Conservation (phyloP, 306 rosid species). For the Cotoneaster glaucophyllus region DNA sequence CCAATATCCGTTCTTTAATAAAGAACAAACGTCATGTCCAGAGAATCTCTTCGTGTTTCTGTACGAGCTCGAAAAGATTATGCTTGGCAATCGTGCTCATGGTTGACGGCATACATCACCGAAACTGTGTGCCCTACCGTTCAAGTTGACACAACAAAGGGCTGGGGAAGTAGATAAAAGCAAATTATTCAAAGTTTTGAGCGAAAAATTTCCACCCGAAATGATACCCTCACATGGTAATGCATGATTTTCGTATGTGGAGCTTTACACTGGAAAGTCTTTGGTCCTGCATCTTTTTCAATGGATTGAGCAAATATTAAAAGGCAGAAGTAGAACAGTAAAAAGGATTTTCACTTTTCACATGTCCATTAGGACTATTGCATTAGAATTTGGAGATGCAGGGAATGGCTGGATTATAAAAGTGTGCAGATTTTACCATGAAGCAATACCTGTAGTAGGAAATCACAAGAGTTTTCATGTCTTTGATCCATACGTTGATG, state of each 20-base stretch:
- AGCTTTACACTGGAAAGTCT: too few relatives aligned
- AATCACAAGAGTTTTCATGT: slow-evolving; percentile 10
- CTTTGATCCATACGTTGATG: slow-evolving; percentile 24
- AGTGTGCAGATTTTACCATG: neutral
- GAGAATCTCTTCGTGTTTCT: neutral
- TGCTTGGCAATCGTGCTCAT: neutral
- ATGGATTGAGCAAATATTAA: slow-evolving; percentile 21
- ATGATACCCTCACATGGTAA: slow-evolving; percentile 8
- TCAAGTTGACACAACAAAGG: slow-evolving; percentile 18
- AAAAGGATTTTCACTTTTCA: slow-evolving; percentile 24
- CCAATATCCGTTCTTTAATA: too few relatives aligned
- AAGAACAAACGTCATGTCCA: too few relatives aligned
- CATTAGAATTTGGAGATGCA: slow-evolving; percentile 8
- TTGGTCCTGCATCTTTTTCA: slow-evolving; percentile 7
- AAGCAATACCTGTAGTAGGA: slow-evolving; percentile 17
- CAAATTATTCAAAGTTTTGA: slow-evolving; percentile 7
- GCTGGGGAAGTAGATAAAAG: slow-evolving; percentile 6
- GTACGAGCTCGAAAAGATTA: neutral
- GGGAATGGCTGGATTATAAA: slow-evolving; percentile 13
- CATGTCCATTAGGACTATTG: slow-evolving; percentile 4
- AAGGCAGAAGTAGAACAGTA: neutral
- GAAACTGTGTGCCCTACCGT: slow-evolving; percentile 6
- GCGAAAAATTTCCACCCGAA: slow-evolving; percentile 2
- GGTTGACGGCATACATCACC: neutral
- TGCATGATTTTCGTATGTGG: slow-evolving; percentile 2